A percentile compares a stretch with the other conserved stretches of the same genome.
Conservation (phyloP, 2,329 filamentous ascomycete genomes). For the Plectosphaerella sp. region DNA sequence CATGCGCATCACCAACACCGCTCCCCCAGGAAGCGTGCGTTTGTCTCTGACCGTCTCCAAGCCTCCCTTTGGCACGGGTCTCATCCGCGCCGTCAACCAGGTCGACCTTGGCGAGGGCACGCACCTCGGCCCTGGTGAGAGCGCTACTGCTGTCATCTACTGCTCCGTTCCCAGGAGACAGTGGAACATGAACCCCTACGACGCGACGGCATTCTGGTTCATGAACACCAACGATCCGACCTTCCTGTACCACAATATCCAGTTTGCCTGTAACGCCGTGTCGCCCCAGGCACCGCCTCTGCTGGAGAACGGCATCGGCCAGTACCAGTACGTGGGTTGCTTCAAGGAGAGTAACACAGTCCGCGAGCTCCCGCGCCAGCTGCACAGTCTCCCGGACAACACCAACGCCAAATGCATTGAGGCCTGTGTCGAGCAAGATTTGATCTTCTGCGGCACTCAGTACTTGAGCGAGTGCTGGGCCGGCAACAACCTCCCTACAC, state of each 20-base stretch:
- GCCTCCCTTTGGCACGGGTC: slow-evolving; percentile 51
- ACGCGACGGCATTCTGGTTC: slow-evolving; percentile 45
- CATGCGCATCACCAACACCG: slow-evolving; percentile 50
- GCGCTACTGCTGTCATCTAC: slow-evolving; percentile 45
- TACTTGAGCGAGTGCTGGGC: slow-evolving; percentile 52
- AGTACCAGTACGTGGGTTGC: slow-evolving; percentile 51
- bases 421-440: slow-evolving; percentile 29
- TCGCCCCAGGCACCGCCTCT: slow-evolving; percentile 49
- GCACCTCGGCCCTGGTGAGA: slow-evolving; percentile 42
- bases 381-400: slow-evolving; percentile 34
- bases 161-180: slow-evolving; percentile 53
- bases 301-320: slow-evolving; percentile 33
- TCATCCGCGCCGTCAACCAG: slow-evolving; percentile 49
- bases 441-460: slow-evolving; percentile 42
- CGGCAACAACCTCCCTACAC: slow-evolving; percentile 39
- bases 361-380: slow-evolving; percentile 40
- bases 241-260: slow-evolving; percentile 46
- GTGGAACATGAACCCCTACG: slow-evolving; percentile 49
- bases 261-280: slow-evolving; percentile 47
- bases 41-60: slow-evolving; percentile 57
- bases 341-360: slow-evolving; percentile 52
- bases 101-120: slow-evolving; percentile 56
- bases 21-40: slow-evolving; percentile 35
- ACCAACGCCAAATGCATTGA: slow-evolving; percentile 41
- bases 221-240: slow-evolving; percentile 52